A percentile compares a stretch with the other conserved stretches of the same genome.
These are phyloP conservation scores for Colletotrichum truncatum DNA, from an alignment of 2,329 filamentous ascomycete genomes.

Conservation along the genomic window DNA sequence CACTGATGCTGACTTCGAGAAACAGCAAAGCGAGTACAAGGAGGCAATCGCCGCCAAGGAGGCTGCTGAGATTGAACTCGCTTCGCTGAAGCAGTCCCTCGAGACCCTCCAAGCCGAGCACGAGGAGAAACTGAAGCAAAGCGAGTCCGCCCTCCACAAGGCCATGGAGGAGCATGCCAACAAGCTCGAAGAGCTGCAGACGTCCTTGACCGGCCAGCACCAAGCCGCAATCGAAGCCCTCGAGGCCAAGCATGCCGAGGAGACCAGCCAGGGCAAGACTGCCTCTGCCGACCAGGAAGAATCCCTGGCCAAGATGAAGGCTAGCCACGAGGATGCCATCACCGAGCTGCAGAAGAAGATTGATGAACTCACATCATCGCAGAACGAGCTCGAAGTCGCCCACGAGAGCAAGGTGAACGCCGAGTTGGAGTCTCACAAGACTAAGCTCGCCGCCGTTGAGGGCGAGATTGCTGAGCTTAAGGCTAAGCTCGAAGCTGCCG, in stretches of 20 bases:
- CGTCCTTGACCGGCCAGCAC: slow-evolving; percentile 60
- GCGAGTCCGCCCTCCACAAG: slow-evolving; percentile 46
- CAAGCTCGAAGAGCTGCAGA: slow-evolving; percentile 60
- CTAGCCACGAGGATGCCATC: slow-evolving; percentile 56
- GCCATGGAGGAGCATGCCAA: slow-evolving; percentile 57
- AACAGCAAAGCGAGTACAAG: slow-evolving; percentile 57
- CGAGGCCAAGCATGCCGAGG: slow-evolving; percentile 61
- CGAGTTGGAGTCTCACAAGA: slow-evolving; percentile 53
- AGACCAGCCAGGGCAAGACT: slow-evolving; percentile 56
- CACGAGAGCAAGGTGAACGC: slow-evolving; percentile 55
- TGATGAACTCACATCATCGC: slow-evolving; percentile 59
- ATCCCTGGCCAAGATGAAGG: slow-evolving; percentile 58
- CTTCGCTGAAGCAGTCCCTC: slow-evolving; percentile 59
- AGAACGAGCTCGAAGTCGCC: slow-evolving; percentile 53
- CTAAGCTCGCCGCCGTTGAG: slow-evolving; percentile 60
- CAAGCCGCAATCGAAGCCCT: slow-evolving; percentile 57
- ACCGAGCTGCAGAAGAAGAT: slow-evolving; percentile 64
- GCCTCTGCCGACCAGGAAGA: slow-evolving; percentile 57
- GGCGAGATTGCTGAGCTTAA: slow-evolving; percentile 61
- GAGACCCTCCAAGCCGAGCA: slow-evolving; percentile 54
- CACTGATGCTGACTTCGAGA: slow-evolving; percentile 60
- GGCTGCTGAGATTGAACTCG: slow-evolving; percentile 56
- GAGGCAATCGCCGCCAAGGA: slow-evolving; percentile 60
- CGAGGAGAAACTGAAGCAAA: slow-evolving; percentile 46
- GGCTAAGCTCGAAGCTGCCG: slow-evolving; percentile 55